phyloP scores from a whole-genome alignment of 208 protist species.

The Leishmania amazonensis region DNA sequence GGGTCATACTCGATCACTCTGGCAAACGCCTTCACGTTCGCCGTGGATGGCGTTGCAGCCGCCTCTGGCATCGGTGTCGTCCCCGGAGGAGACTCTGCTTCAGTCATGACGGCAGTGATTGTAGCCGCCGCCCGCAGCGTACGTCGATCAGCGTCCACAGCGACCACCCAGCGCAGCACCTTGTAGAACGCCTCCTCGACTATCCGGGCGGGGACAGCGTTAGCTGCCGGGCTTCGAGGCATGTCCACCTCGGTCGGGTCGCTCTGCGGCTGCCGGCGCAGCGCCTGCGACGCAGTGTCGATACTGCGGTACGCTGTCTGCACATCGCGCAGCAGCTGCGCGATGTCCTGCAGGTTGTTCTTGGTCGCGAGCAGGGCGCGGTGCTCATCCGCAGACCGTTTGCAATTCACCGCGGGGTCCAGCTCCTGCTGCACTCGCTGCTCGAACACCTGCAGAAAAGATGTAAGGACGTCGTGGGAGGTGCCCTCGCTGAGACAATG shows the following conservation, averaged over 20 bases:
- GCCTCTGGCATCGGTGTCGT: not conserved
- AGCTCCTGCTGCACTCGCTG: constrained; percentile 39
- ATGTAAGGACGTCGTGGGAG: constrained; percentile 30
- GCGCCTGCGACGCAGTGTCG: constrained; percentile 33
- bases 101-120: not conserved
- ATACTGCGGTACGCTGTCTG: constrained; percentile 47
- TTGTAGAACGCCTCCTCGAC: constrained; percentile 51
- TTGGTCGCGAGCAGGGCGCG: constrained; percentile 47
- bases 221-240: constrained; percentile 18
- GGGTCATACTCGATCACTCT: constrained; percentile 34
- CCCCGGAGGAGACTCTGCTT: not conserved
- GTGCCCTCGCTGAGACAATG: constrained; percentile 58
- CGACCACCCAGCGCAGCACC: constrained; percentile 56
- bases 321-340: constrained; percentile 34
- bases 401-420: constrained; percentile 16
- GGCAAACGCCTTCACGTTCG: constrained; percentile 3
- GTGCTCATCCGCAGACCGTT: constrained; percentile 32
- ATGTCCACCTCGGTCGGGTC: constrained; percentile 14
- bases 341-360: constrained; percentile 48
- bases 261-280: constrained; percentile 28
- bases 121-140: constrained; percentile 12
- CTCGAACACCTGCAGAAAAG: constrained; percentile 37
- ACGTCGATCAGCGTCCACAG: constrained; percentile 50
- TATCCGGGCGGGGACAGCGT: constrained; percentile 35
- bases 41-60: not conserved